phyloP scores from a whole-genome alignment of 805 yeast species.

The Blastobotrys muscicola region DNA sequence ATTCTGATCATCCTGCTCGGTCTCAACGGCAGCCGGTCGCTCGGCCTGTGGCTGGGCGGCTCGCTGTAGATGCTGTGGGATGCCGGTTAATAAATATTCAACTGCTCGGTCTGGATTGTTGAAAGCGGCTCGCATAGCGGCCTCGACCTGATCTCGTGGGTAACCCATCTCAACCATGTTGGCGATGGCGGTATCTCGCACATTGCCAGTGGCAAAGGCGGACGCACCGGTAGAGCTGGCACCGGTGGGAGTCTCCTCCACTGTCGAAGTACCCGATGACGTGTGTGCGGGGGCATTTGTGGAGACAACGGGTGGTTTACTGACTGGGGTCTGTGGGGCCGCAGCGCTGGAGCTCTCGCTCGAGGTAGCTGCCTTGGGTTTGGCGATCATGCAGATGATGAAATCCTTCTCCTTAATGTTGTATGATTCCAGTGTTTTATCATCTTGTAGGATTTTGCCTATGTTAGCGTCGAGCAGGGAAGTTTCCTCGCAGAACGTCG shows the following conservation, averaged over 20 bases:
- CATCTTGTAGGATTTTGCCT: slow-evolving; percentile 80
- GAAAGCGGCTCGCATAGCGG: slow-evolving; percentile 88
- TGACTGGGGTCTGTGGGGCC: slow-evolving; percentile 11
- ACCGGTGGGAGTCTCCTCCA: slow-evolving; percentile 13
- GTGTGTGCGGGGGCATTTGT: slow-evolving; percentile 12
- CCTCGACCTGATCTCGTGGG: slow-evolving; percentile 75
- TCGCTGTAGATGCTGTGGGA: slow-evolving; percentile 55
- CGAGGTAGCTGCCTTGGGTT: slow-evolving; percentile 26
- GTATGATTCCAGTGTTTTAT: slow-evolving; percentile 58
- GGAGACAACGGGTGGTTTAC: slow-evolving; percentile 11
- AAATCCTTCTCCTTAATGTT: slow-evolving; percentile 80
- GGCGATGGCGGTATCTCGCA: slow-evolving; percentile 66
- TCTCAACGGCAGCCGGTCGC: slow-evolving; percentile 12
- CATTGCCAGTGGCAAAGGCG: slow-evolving; percentile 56
- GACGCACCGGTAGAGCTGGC: slow-evolving; percentile 25
- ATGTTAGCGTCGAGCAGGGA: not conserved
- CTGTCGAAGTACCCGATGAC: slow-evolving; percentile 22
- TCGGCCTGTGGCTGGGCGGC: not conserved
- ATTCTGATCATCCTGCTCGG: slow-evolving; percentile 21
- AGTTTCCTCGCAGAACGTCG: too few species aligned
- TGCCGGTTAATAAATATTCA: slow-evolving; percentile 83
- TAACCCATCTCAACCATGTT: slow-evolving; percentile 96
- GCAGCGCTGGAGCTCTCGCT: slow-evolving; percentile 15
- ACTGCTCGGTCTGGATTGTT: slow-evolving; percentile 98
- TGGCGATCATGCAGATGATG: slow-evolving; percentile 83